Evolutionary conservation across 441 rosid species (phyloP).

Genomic region (Populus tomentosa): DNA sequence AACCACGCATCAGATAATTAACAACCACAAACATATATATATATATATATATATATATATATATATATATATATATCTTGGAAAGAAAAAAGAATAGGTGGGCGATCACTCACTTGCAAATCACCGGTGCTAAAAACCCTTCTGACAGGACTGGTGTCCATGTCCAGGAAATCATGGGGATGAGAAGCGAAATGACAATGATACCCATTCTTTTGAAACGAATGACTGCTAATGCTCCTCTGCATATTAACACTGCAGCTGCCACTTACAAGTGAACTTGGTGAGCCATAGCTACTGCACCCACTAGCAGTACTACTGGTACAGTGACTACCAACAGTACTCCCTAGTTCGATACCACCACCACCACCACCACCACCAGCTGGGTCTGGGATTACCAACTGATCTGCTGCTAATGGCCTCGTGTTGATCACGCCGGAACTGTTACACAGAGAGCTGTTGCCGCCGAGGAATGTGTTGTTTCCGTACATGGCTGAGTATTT

Average conservation of each 20-base stretch:
- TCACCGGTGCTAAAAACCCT: constrained; percentile 74
- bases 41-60: too few species aligned
- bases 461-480: background rate
- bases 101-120: constrained; percentile 14
- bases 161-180: constrained; percentile 28
- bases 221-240: constrained; percentile 69
- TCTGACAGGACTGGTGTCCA: constrained; percentile 48
- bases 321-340: background rate
- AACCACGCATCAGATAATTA: background rate
- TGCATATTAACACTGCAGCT: constrained; percentile 31
- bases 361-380: background rate
- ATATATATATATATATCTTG: background rate
- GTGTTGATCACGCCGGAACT: constrained; percentile 3
- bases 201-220: constrained; percentile 36
- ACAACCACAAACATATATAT: background rate
- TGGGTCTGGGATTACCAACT: constrained; percentile 28
- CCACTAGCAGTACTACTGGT: constrained; percentile 24
- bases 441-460: background rate
- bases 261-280: constrained; percentile 42
- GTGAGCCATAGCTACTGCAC: constrained; percentile 61
- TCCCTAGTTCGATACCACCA: constrained; percentile 2
- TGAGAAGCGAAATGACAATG: constrained; percentile 28
- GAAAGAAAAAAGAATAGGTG: background rate
- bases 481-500: background rate
- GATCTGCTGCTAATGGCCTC: constrained; percentile 11